phyloP scores from a whole-genome alignment of 768 basidiomycete genomes.

The Lactarius evosmus region DNA sequence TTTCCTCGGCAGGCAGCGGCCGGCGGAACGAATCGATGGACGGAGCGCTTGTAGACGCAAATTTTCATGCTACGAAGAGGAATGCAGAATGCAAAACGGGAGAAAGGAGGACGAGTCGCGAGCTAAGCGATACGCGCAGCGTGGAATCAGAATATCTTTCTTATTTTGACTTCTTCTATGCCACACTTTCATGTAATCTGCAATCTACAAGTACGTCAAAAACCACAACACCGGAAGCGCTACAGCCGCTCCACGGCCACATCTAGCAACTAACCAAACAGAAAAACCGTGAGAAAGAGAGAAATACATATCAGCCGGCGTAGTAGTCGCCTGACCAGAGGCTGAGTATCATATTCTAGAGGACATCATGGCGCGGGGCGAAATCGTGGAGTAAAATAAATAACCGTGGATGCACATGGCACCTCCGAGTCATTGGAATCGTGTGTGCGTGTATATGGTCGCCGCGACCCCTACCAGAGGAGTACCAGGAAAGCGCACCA shows the following conservation, averaged over 20 bases:
- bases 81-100: not conserved
- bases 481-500: not conserved
- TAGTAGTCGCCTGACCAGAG: constrained; percentile 21
- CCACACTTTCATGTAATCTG: constrained; percentile 17
- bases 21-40: not conserved
- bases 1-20: constrained; percentile 8
- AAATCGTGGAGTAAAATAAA: not conserved
- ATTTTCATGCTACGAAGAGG: not conserved
- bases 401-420: constrained; percentile 5
- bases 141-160: constrained; percentile 11
- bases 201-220: constrained; percentile 24
- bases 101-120: not conserved
- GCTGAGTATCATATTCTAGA: constrained; percentile 10
- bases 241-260: constrained; percentile 11
- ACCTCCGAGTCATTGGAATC: not conserved
- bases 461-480: constrained; percentile 21
- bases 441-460: not conserved
- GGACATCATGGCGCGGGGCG: not conserved
- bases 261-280: constrained; percentile 14
- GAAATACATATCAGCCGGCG: constrained; percentile 18
- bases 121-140: not conserved
- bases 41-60: constrained; percentile 11
- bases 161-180: constrained; percentile 19
- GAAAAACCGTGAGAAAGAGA: not conserved
- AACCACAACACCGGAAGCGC: not conserved